A percentile compares a stretch with the other conserved stretches of the same genome.
phyloP scores from a whole-genome alignment of 305 asterid species.

The Rubia peregrina region DNA sequence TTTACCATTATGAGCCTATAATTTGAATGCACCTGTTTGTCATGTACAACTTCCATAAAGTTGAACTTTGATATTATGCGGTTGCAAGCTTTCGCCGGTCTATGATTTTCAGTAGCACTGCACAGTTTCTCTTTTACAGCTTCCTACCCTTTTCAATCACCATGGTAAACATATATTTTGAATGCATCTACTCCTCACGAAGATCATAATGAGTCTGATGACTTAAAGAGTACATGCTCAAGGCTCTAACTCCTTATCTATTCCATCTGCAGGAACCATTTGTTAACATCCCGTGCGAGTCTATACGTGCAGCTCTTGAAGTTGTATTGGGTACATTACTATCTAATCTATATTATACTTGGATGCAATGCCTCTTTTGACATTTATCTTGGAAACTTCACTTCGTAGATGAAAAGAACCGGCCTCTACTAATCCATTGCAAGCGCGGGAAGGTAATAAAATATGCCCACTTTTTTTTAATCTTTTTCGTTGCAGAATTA shows the following conservation, averaged over 20 bases:
- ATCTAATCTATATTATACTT: background rate
- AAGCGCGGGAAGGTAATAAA: constrained; percentile 75
- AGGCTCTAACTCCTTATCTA: constrained; percentile 12
- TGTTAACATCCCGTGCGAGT: constrained; percentile 60
- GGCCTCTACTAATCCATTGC: constrained; percentile 80
- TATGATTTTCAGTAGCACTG: background rate
- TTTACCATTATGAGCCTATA: background rate
- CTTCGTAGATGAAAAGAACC: constrained; percentile 59
- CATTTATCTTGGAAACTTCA: constrained; percentile 12
- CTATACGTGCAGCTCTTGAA: constrained; percentile 48
- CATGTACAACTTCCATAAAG: background rate
- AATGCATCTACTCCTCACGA: background rate
- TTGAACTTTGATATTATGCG: background rate
- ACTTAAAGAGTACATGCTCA: background rate
- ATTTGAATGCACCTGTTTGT: background rate
- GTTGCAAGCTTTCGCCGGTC: background rate
- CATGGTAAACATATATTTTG: background rate
- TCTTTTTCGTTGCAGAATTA: background rate
- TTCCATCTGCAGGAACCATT: constrained; percentile 57
- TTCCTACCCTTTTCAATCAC: background rate
- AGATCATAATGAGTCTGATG: background rate
- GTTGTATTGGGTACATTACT: constrained; percentile 47
- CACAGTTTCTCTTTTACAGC: background rate
- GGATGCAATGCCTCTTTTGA: background rate
- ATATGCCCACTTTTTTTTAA: background rate